These are phyloP conservation scores for Peronosclerospora sorghi DNA, from an alignment of 352 stramenopile genomes.

Conservation along the genomic window DNA sequence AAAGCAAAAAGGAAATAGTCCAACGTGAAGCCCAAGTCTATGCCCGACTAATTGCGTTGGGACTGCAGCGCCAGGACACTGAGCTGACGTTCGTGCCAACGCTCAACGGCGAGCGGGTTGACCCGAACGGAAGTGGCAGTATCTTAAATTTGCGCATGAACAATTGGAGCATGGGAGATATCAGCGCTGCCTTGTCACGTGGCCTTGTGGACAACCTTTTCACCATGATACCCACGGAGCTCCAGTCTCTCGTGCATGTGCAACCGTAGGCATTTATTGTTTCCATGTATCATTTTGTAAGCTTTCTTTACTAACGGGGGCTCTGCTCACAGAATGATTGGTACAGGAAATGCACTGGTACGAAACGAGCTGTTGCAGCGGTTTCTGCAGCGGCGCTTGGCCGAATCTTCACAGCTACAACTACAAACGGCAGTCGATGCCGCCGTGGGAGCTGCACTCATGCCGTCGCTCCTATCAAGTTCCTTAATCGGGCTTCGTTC, in stretches of 20 bases:
- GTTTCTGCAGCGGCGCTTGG: conserved; percentile 30
- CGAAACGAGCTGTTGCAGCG: conserved; percentile 50
- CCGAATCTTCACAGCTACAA: conserved; percentile 19
- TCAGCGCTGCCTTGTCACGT: conserved; percentile 50
- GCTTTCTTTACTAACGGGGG: not conserved
- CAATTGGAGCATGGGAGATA: conserved; percentile 66
- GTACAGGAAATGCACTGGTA: conserved; percentile 59
- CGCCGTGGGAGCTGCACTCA: conserved; percentile 41
- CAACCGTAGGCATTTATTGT: conserved; percentile 27
- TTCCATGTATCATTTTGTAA: not conserved
- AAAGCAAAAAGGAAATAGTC: conserved; percentile 7
- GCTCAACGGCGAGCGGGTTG: conserved; percentile 51
- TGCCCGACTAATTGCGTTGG: conserved; percentile 40
- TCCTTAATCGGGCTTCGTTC: conserved; percentile 1
- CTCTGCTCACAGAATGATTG: conserved; percentile 39
- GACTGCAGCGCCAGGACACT: conserved; percentile 36
- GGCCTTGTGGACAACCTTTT: conserved; percentile 68
- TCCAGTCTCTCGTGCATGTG: conserved; percentile 11
- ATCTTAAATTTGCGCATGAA: conserved; percentile 41
- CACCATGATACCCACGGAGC: conserved; percentile 40
- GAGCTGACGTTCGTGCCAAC: conserved; percentile 49
- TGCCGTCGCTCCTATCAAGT: conserved; percentile 18
- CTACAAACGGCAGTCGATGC: conserved; percentile 45
- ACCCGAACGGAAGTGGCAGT: conserved; percentile 23
- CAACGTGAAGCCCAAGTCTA: conserved; percentile 29